Evolutionary conservation across 352 stramenopile species (phyloP), one percentile per base, ranked within the genome.

Genomic region (Globisporangium abappressorium): DNA sequence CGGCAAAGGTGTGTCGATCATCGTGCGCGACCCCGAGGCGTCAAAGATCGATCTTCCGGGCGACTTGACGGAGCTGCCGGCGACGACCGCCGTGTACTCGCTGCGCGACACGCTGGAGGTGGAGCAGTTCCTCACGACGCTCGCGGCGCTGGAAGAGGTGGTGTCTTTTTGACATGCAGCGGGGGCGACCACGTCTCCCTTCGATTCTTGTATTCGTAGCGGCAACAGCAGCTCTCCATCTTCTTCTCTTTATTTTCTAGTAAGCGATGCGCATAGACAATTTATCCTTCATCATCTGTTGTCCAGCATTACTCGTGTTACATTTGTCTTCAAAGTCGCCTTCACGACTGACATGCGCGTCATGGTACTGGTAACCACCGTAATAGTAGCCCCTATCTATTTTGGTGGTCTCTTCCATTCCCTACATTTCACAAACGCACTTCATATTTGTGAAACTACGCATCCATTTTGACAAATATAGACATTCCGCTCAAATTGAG

Each of bases 1-100:
- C 8, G 79, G 82, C 59, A 75, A 80, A 28, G 82, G 78, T 7
- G 76, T 90, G 55, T 88, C 79, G 20, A 88, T 89, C 69, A 87
- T 88, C 36, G 82, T 89, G 18, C 81, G 75, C 47, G 80, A 89
- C 54, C 80, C 79, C 1, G 73, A 86, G 46, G 78, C 81, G 11
- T 64, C 61, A 55, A 79, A 78, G 34, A 64, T 84, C 49, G 75
- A 87, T 43, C 67, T 89, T 0, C 82, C 79, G 0, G 82, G 79
- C 51, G 72, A 84, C 57, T 20, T 72, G 22, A 85, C 69, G 33
- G 71, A 87, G 69, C 38, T 89, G 24, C 76, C 80, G 14, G 70
- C 70, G 9, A 90, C 81, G 41, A 88, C 77, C 24, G 79, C 78
- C 26, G 76, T 69, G 24, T 90, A 87, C 71, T 88, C 81, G 53